Conservation (phyloP, 768 basidiomycete species). For the Steccherinum ochraceum region DNA sequence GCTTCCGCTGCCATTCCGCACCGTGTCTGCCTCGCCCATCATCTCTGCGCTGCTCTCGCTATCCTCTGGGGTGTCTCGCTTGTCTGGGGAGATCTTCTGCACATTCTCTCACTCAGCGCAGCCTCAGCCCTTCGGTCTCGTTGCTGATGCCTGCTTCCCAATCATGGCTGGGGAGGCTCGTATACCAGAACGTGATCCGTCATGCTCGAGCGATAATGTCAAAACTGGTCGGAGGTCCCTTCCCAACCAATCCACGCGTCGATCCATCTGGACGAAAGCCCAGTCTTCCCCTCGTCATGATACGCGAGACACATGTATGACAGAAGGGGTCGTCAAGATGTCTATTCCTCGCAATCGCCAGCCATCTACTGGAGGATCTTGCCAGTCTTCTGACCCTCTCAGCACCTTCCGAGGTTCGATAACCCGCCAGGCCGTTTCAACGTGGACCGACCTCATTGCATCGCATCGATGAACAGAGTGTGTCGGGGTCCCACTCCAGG, state of each 20-base stretch:
- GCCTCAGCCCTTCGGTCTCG: not conserved
- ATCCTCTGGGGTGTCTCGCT: no score
- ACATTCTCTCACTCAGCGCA: not conserved
- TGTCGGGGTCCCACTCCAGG: no score
- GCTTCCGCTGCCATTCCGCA: not conserved
- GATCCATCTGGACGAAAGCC: no score
- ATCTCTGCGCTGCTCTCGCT: no score
- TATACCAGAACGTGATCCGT: not conserved
- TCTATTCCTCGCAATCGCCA: not conserved
- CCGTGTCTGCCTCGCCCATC: no score
- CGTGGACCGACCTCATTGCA: not conserved
- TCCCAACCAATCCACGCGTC: no score
- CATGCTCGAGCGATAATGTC: no score
- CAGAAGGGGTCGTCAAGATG: not conserved
- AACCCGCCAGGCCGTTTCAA: not conserved
- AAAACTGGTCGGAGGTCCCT: no score
- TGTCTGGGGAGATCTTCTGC: not conserved
- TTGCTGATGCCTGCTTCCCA: not conserved
- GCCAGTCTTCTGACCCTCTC: not conserved
- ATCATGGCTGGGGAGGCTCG: no score
- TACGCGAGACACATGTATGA: not conserved
- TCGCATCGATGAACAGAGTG: not conserved
- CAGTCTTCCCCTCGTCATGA: not conserved
- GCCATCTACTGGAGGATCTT: not conserved
- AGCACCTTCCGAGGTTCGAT: not conserved